Conservation (phyloP, 2,329 filamentous ascomycete genomes). For the Claviceps purpurea region DNA sequence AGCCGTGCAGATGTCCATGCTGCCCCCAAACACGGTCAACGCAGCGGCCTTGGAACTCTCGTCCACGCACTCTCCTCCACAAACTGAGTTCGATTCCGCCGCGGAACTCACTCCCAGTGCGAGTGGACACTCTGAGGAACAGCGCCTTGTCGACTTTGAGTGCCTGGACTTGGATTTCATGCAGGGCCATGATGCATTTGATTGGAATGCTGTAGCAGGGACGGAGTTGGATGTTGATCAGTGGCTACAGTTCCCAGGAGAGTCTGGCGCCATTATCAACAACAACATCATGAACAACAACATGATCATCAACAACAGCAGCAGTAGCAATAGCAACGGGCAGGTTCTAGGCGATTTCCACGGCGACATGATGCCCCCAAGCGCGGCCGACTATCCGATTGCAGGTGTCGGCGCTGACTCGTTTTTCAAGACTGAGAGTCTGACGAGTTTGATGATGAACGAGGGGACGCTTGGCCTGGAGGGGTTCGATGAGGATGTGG, state of each 20-base stretch:
- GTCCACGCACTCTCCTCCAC: constrained; percentile 28
- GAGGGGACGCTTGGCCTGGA: constrained; percentile 16
- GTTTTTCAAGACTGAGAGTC: constrained; percentile 5
- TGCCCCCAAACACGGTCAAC: constrained; percentile 25
- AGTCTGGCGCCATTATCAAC: constrained; percentile 21
- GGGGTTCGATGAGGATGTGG: constrained; percentile 15
- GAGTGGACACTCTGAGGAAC: constrained; percentile 28
- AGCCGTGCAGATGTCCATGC: constrained; percentile 19
- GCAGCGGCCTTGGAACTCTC: constrained; percentile 22
- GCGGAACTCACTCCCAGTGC: constrained; percentile 31
- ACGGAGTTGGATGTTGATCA: constrained; percentile 45
- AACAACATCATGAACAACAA: constrained; percentile 17
- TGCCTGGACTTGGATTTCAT: constrained; percentile 33
- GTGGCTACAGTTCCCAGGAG: constrained; percentile 44
- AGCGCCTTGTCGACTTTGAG: constrained; percentile 20
- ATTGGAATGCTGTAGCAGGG: constrained; percentile 39
- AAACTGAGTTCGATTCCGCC: constrained; percentile 26
- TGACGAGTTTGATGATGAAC: constrained; percentile 16
- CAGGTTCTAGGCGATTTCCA: constrained; percentile 18
- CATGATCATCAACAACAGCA: too few species aligned
- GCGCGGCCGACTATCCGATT: too few species aligned
- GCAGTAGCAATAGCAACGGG: constrained; percentile 17
- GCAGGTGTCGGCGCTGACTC: neutral
- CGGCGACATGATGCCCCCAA: neutral
- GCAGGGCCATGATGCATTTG: constrained; percentile 34